Evolutionary conservation across 2,329 filamentous ascomycete genomes (phyloP).

Genomic region (Fusarium chaquense): DNA sequence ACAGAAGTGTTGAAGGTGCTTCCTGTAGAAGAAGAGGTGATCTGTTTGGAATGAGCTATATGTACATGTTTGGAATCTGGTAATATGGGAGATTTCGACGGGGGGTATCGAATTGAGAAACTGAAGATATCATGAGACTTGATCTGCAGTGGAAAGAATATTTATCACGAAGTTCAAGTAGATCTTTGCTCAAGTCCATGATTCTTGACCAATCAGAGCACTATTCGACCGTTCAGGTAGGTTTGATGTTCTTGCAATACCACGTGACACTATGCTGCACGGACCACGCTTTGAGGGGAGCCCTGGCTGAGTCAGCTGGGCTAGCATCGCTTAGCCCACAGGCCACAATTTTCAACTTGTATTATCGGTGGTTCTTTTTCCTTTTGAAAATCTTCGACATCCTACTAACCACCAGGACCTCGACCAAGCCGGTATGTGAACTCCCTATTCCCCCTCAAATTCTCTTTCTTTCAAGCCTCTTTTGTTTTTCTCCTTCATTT

Average conservation of each 20-base stretch:
- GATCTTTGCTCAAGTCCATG: not conserved
- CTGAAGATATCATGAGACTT: not conserved
- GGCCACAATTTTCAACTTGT: constrained; percentile 32
- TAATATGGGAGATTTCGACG: not conserved
- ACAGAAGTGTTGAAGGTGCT: constrained; percentile 40
- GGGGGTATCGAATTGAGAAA: not conserved
- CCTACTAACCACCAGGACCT: constrained; percentile 56
- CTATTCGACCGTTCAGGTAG: not conserved
- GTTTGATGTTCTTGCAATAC: not conserved
- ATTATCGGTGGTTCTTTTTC: constrained; percentile 25
- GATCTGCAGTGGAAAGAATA: not conserved
- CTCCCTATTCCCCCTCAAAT: constrained; percentile 11
- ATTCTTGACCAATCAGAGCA: not conserved
- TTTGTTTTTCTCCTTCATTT: constrained; percentile 1
- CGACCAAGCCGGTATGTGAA: constrained; percentile 54
- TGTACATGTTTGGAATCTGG: not conserved
- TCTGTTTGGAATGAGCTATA: not conserved
- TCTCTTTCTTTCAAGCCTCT: constrained; percentile 9
- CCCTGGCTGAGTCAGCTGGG: constrained; percentile 46
- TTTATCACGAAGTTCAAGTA: not conserved
- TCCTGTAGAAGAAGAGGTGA: constrained; percentile 23
- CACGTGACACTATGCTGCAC: not conserved
- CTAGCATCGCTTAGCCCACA: constrained; percentile 51
- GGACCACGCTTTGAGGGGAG: not conserved
- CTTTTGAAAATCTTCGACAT: constrained; percentile 43